Base-by-base conservation (phyloP, 352 stramenopile genomes). In the Globisporangium viniferum region DNA sequence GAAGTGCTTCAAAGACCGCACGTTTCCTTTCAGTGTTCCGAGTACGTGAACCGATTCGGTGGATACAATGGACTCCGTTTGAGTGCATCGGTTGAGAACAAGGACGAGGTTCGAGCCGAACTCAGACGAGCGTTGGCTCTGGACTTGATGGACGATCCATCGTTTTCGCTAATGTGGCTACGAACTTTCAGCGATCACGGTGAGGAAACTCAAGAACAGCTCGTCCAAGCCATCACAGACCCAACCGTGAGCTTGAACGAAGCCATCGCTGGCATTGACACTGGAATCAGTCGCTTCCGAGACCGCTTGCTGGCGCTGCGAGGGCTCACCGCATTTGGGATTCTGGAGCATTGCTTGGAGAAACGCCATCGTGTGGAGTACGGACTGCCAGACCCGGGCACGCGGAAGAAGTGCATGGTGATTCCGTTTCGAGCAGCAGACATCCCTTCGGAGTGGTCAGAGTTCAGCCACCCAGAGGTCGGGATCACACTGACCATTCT, bases 391-490 rank as follows among this genome's bases (percentile, higher is more conserved):
- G 48, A 73, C 7, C 59, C 62, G 41, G 68, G 67, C 0, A 70
- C 74, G 0, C 86, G 86, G 31, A 46, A 3, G 0, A 97, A 96
- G 68, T 73, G 76, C 24, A 76, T 98, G 24, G 91, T 88, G 9
- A 88, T 98, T 18, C 93, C 91, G 22, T 98, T 96, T 64, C 77
- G 82, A 64, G 90, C 84, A 18, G 87, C 87, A 3, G 89, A 97
- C 71, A 87, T 94, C 10, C 91, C 90, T 8, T 80, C 85, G 4
- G 79, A 94, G 33, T 75, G 90, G 3, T 85, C 84, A 3, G 93
- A 98, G 68, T 98, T 96, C 75, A 91, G 85, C 49, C 91, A 98
- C 59, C 93, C 91, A 12, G 90, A 97, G 66, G 81, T 91, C 36
- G 84, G 82, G 22, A 89, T 98, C 49, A 68, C 79, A 8, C 77